Percentiles rank a stretch among this genome's conserved stretches.
Conservation (phyloP, 805 yeast genomes). For the Kodamaea sagamina region DNA sequence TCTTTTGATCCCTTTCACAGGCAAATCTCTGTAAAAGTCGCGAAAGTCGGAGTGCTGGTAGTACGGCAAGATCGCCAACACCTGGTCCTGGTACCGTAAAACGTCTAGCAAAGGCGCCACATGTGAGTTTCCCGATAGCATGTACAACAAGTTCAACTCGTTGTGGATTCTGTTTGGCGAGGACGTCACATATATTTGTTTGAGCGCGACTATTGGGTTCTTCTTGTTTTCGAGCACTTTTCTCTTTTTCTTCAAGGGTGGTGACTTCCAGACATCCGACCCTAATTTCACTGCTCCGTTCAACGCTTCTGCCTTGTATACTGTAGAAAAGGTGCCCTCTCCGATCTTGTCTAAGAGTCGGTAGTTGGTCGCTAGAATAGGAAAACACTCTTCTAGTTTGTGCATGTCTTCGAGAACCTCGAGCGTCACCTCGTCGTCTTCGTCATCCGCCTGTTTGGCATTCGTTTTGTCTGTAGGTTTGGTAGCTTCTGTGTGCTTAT, state of each 20-base stretch:
- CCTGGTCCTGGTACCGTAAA: constrained; percentile 84
- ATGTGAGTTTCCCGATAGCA: constrained; percentile 63
- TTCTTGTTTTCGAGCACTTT: constrained; percentile 25
- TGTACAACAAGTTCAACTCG: constrained; percentile 77
- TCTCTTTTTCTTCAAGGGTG: constrained; percentile 39
- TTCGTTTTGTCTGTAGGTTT: neutral
- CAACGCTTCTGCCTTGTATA: constrained; percentile 60
- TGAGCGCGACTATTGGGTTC: constrained; percentile 74
- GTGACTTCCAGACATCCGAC: constrained; percentile 47
- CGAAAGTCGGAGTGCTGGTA: constrained; percentile 90
- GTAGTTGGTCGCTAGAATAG: constrained; percentile 50
- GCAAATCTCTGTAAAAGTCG: constrained; percentile 77
- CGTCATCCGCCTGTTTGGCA: constrained; percentile 17
- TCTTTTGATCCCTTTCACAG: constrained; percentile 73
- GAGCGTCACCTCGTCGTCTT: constrained; percentile 51
- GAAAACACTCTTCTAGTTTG: constrained; percentile 54
- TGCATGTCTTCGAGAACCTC: constrained; percentile 61
- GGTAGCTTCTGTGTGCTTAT: neutral
- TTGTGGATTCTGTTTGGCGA: constrained; percentile 90
- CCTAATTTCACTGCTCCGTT: constrained; percentile 40
- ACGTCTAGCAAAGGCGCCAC: constrained; percentile 93
- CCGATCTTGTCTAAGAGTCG: constrained; percentile 60
- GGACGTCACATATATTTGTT: constrained; percentile 91
- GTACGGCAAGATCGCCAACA: constrained; percentile 88
- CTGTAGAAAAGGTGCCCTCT: constrained; percentile 67